Evolutionary conservation across 2,329 filamentous ascomycete species (phyloP), one percentile per base, ranked within the genome.

Genomic region (Ophiostoma sp.): DNA sequence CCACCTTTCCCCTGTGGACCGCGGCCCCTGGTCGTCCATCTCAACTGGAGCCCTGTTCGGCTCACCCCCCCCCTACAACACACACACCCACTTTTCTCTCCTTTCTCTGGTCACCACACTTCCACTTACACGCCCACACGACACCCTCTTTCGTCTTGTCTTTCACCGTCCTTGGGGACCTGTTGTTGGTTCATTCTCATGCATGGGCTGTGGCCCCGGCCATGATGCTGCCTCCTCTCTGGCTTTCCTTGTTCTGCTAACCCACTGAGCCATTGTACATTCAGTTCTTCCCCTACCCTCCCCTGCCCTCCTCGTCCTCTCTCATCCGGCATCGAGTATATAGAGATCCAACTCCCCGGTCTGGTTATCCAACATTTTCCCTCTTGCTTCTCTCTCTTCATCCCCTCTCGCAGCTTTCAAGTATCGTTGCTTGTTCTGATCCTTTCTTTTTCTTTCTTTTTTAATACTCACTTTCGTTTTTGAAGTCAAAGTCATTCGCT

Each of bases 401-500:
- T 70, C 68, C 68, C 68, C 63, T 68, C 45, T 44, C 60, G 67
- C 65, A 38, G 64, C 70, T 27, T 18, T 45, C 65, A 65, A 70
- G 60, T 18, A 18, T 65, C 49, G 69, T 66, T 70, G 69, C 55
- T 55, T 58, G 45, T 52, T 66, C 64, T 67, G 41, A 41, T 66
- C 47, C 18, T 69, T 63, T 66, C 65, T 69, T 18, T 58, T 68
- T 41, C 41, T 18, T 55, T 45, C 41, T 47, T 63, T 73, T 73
- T 73, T 47, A 42, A 62, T 62, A 36, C 18, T 55, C n/a, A 38
- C 55, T 65, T 73, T 67, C 68, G 36, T 76, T 77, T 76, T 71
- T 69, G 75, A 76, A 78, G 77, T 77, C 80, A 84, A 82, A 82
- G 81, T 81, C 83, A 84, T 82, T 86, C 83, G 82, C 80, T 86